Evolutionary conservation across 2,329 filamentous ascomycete genomes (phyloP).

Genomic region (Penicillium sp.): DNA sequence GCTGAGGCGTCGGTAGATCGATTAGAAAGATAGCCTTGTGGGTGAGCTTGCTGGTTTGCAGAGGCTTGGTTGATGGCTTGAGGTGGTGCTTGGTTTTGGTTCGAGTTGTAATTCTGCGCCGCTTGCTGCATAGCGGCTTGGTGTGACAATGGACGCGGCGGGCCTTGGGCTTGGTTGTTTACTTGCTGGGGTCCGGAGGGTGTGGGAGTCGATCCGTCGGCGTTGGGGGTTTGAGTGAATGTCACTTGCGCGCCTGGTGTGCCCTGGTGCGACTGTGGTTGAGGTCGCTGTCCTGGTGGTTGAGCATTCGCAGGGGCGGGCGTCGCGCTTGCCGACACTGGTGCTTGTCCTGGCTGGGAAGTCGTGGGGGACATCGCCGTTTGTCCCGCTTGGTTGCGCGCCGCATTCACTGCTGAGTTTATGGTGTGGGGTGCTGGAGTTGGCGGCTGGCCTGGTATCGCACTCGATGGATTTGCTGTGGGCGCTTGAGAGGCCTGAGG

Average conservation of each 20-base stretch:
- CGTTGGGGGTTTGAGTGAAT: constrained; percentile 32
- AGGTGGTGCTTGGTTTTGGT: constrained; percentile 21
- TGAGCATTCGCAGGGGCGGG: constrained; percentile 23
- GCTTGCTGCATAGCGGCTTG: constrained; percentile 47
- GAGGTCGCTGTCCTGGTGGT: constrained; percentile 26
- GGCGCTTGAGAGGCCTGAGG: constrained; percentile 13
- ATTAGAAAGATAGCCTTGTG: constrained; percentile 42
- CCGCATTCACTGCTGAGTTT: constrained; percentile 48
- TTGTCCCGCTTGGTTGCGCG: constrained; percentile 40
- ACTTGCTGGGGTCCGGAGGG: constrained; percentile 29
- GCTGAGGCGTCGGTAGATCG: constrained; percentile 39
- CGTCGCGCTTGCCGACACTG: constrained; percentile 29
- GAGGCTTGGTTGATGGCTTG: constrained; percentile 30
- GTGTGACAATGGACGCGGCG: constrained; percentile 45
- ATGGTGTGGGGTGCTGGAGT: constrained; percentile 47
- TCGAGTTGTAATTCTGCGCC: constrained; percentile 42
- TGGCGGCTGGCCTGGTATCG: constrained; percentile 34
- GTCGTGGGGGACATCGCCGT: constrained; percentile 37
- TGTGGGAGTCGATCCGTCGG: constrained; percentile 34
- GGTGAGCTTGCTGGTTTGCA: constrained; percentile 40
- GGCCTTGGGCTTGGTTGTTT: constrained; percentile 29
- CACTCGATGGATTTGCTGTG: constrained; percentile 22
- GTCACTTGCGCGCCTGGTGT: constrained; percentile 28
- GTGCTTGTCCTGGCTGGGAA: constrained; percentile 32
- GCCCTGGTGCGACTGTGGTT: constrained; percentile 30